Conservation (phyloP, 257 asterid species). For the Coffea eugenioides region DNA sequence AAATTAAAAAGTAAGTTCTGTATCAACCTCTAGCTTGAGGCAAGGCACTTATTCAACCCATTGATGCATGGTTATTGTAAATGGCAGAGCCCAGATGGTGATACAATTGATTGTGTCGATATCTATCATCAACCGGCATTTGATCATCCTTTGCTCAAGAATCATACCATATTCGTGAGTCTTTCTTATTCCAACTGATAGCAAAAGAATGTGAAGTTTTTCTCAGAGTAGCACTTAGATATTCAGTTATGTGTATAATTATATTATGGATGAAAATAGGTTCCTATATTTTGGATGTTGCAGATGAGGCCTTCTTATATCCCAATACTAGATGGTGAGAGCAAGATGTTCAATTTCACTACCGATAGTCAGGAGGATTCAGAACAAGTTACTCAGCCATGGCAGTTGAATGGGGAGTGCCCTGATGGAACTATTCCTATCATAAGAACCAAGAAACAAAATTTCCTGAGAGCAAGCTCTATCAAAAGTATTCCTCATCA, state of each 20-base stretch:
- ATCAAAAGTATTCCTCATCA: conserved; percentile 46
- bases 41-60: too few species aligned
- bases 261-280: background rate
- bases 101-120: background rate
- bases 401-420: conserved; percentile 64
- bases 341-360: conserved; percentile 16
- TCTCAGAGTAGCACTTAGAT: background rate
- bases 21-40: too few species aligned
- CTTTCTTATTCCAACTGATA: background rate
- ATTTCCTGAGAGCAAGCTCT: conserved; percentile 17
- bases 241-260: background rate
- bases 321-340: conserved; percentile 39
- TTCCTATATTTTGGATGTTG: background rate
- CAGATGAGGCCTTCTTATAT: conserved; percentile 64
- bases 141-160: background rate
- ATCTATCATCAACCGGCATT: background rate
- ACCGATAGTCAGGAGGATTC: conserved; percentile 23
- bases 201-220: too few species aligned
- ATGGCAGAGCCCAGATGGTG: background rate
- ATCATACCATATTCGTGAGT: background rate
- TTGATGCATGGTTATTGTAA: too few species aligned
- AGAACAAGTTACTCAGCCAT: conserved; percentile 43
- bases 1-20: too few species aligned
- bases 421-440: conserved; percentile 70
- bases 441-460: conserved; percentile 55